Percentiles rank a stretch among this genome's conserved stretches.
phyloP scores from a whole-genome alignment of 2,329 filamentous ascomycete species.

The Colletotrichum australisinense region DNA sequence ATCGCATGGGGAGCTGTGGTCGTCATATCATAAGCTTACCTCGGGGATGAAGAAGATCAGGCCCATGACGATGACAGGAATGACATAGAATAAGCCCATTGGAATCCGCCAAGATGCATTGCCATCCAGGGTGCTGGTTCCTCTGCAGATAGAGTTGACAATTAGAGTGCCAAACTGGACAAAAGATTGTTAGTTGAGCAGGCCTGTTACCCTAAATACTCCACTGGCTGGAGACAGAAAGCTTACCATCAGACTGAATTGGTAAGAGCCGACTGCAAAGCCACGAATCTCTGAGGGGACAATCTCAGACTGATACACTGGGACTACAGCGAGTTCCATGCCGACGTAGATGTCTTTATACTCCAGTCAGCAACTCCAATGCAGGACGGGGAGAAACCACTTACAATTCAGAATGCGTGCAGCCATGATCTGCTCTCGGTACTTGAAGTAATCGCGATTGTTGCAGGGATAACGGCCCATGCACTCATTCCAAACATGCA shows the following conservation, averaged over 20 bases:
- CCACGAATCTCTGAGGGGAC: constrained; percentile 45
- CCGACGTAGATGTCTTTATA: constrained; percentile 48
- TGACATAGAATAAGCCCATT: constrained; percentile 47
- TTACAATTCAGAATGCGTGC: constrained; percentile 48
- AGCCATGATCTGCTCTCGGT: constrained; percentile 47
- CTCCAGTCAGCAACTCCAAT: neutral
- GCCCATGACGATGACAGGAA: constrained; percentile 44
- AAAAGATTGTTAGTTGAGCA: neutral
- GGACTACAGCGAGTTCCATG: constrained; percentile 52
- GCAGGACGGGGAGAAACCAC: neutral
- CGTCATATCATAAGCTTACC: constrained; percentile 2
- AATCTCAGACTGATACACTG: constrained; percentile 50
- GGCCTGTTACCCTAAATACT: neutral
- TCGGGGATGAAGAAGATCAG: constrained; percentile 45
- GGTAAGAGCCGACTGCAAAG: constrained; percentile 48
- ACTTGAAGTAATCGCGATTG: constrained; percentile 46
- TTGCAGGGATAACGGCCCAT: constrained; percentile 48
- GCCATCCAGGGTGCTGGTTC: constrained; percentile 43
- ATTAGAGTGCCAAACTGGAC: constrained; percentile 40
- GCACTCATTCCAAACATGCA: constrained; percentile 51
- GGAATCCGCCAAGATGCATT: constrained; percentile 49
- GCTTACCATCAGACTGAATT: constrained; percentile 43
- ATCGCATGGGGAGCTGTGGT: neutral
- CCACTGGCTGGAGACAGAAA: no score
- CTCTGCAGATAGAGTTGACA: constrained; percentile 44